Conservation (phyloP, 306 rosid genomes). For the Cucurbita maxima region DNA sequence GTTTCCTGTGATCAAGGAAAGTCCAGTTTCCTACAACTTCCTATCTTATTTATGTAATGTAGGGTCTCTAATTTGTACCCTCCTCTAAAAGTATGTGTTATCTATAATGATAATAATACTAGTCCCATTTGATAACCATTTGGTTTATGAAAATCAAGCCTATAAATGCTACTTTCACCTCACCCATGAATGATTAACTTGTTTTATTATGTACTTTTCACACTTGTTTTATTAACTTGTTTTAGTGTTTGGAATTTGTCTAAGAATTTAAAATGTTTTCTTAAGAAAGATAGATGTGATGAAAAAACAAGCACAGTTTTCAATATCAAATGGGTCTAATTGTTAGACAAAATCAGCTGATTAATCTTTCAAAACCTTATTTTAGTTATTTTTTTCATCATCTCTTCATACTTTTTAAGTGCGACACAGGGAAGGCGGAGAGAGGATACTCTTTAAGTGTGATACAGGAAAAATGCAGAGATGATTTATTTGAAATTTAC, state of each 20-base stretch:
- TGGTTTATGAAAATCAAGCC: too few species aligned
- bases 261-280: too few species aligned
- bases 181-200: too few species aligned
- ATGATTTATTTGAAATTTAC: background rate
- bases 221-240: too few species aligned
- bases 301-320: too few species aligned
- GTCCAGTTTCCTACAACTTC: background rate
- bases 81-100: background rate
- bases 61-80: background rate
- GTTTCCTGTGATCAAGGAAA: background rate
- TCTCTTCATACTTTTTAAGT: background rate
- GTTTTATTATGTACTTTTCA: too few species aligned
- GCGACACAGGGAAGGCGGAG: background rate
- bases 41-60: background rate
- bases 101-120: background rate
- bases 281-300: too few species aligned
- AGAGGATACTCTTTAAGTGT: background rate
- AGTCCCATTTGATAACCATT: too few species aligned
- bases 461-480: background rate
- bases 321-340: too few species aligned
- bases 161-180: too few species aligned
- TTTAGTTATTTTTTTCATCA: background rate
- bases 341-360: background rate
- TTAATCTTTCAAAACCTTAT: background rate
- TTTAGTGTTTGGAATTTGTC: too few species aligned